Percentiles rank a stretch among this genome's conserved stretches.
Conservation (phyloP, 768 basidiomycete species). For the Galerina marginata region DNA sequence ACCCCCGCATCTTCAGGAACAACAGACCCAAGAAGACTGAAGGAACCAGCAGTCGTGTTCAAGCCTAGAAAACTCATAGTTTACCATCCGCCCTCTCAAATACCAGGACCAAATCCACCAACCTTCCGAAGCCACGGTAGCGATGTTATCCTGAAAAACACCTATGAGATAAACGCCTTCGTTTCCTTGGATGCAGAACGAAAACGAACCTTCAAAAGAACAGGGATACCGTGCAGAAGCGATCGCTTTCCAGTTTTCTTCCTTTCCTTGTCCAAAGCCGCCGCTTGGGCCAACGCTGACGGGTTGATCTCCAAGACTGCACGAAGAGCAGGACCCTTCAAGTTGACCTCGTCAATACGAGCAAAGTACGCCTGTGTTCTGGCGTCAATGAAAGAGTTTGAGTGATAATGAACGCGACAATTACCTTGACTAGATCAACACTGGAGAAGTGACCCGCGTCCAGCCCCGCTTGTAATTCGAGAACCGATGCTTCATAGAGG, state of each 20-base stretch:
- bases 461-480: conserved; percentile 59
- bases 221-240: conserved; percentile 58
- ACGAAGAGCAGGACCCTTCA: conserved; percentile 58
- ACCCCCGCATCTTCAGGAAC: conserved; percentile 54
- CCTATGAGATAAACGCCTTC: not conserved
- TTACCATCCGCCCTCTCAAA: not conserved
- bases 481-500: conserved; percentile 63
- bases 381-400: not conserved
- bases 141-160: conserved; percentile 49
- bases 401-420: not conserved
- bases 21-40: conserved; percentile 45
- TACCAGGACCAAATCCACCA: not conserved
- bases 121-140: conserved; percentile 51
- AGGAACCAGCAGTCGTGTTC: conserved; percentile 54
- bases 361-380: conserved; percentile 63
- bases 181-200: not conserved
- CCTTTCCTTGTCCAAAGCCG: conserved; percentile 51
- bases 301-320: conserved; percentile 66
- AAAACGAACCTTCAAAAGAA: conserved; percentile 50
- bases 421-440: conserved; percentile 65
- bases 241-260: conserved; percentile 47
- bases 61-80: conserved; percentile 33
- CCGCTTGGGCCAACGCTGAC: conserved; percentile 56
- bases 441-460: conserved; percentile 57
- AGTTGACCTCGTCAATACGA: conserved; percentile 73